Base-by-base conservation (phyloP, 805 yeast genomes). In the Saturnispora saitoi region DNA sequence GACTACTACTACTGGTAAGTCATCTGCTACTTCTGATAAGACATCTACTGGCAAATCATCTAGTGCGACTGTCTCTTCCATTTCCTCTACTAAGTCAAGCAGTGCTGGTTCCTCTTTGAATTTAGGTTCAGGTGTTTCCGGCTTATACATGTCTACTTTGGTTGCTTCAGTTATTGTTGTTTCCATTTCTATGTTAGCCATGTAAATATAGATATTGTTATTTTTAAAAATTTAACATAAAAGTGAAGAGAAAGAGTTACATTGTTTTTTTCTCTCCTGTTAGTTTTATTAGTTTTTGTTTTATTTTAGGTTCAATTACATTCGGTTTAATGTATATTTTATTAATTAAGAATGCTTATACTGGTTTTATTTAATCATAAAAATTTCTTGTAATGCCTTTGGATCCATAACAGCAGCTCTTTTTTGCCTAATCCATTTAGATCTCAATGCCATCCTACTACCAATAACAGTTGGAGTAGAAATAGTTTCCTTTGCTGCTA, bases 351-450 rank as follows among this genome's bases (percentile, higher is more conserved):
- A 34, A 34, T 34, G 38, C 38, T 34, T 17, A 19, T 17, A 8
- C 22, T 14, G 17, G 22, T 32, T 51, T n/a, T 56, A 64, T 55
- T 58, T 57, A 42, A 89, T 78, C 97, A 91, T 91, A 62, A 91
- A 86, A 50, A 91, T 91, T 66, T 91, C 98, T 57, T 86, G 88
- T 53, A 91, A 73, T 12, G 96, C 89, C 63, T 87, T 81, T 2
- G 84, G 76, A 62, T 91, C 98, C 81, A 84, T 78, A 0, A 90
- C 88, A 1, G 97, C 91, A 10, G 95, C 93, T 58, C 93, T 76
- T 63, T 91, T 91, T 64, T 89, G 95, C 55, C 76, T 83, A 48
- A 91, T 90, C 83, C 88, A 90, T 64, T 78, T 83, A 20, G 95
- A 81, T 63, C 98, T 77, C 4, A 85, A 85, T 1, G 95, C 81